Percentiles rank a stretch among this genome's conserved stretches.
Conservation (phyloP, 192 early-diverging fungal species). For the Ambispora gerdemannii region DNA sequence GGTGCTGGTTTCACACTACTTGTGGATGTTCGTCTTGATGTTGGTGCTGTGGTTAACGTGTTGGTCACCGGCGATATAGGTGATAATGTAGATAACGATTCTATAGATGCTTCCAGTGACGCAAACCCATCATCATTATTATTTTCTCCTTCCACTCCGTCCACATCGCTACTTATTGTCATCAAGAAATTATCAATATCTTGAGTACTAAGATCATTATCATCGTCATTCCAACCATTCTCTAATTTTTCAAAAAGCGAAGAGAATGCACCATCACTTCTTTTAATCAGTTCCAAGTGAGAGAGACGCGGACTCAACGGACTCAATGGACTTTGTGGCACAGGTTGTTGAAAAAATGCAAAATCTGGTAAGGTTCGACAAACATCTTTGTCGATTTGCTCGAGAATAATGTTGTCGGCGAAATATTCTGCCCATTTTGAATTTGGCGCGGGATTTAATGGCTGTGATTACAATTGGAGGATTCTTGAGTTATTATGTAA, state of each 20-base stretch:
- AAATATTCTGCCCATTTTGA: constrained; percentile 66
- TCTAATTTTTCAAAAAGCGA: constrained; percentile 38
- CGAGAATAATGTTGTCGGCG: constrained; percentile 54
- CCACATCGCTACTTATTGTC: constrained; percentile 20
- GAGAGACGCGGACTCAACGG: constrained; percentile 43
- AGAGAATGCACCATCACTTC: constrained; percentile 31
- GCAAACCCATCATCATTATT: constrained; percentile 1
- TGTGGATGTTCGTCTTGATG: no score
- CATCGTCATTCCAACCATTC: no score
- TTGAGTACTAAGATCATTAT: no score
- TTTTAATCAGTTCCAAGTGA: constrained; percentile 33
- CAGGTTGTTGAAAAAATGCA: constrained; percentile 68
- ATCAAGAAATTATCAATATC: constrained; percentile 11
- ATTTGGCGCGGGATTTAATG: constrained; percentile 42
- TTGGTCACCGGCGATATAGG: no score
- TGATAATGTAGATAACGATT: background rate
- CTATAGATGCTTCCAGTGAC: constrained; percentile 29
- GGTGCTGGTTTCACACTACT: constrained; percentile 20
- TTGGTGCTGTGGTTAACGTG: no score
- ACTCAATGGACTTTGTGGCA: constrained; percentile 52
- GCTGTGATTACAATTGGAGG: constrained; percentile 28
- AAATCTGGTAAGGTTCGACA: constrained; percentile 71
- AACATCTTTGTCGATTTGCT: constrained; percentile 78
- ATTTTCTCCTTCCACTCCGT: background rate
- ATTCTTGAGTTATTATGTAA: constrained; percentile 2